Evolutionary conservation across 805 yeast genomes (phyloP).

Genomic region (Candida corydali): DNA sequence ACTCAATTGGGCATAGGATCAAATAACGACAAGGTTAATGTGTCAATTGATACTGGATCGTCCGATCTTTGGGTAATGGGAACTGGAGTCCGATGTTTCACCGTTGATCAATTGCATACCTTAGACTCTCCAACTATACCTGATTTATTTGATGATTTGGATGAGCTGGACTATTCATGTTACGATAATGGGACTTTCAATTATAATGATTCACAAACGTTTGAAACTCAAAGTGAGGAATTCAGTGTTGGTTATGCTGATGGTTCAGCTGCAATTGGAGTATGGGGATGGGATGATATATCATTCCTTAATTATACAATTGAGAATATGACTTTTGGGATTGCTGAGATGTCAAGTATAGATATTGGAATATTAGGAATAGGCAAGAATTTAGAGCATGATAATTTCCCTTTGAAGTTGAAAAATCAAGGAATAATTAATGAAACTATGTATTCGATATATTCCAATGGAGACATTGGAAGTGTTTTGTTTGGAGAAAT

Average conservation of each 20-base stretch:
- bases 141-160: slow-evolving; percentile 5
- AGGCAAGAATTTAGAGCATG: slow-evolving; percentile 18
- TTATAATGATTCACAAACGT: slow-evolving; percentile 26
- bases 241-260: slow-evolving; percentile 38
- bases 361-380: slow-evolving; percentile 22
- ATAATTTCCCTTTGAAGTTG: slow-evolving; percentile 30
- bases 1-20: slow-evolving; percentile 14
- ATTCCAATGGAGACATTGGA: slow-evolving; percentile 20
- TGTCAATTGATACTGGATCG: slow-evolving; percentile 17
- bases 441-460: slow-evolving; percentile 30
- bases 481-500: slow-evolving; percentile 25
- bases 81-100: slow-evolving; percentile 9
- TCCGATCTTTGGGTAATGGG: slow-evolving; percentile 19
- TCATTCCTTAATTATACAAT: slow-evolving; percentile 10
- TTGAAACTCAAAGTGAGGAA: slow-evolving; percentile 6
- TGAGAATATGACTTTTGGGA: slow-evolving; percentile 10
- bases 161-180: slow-evolving; percentile 20
- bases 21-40: slow-evolving; percentile 15
- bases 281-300: slow-evolving; percentile 34
- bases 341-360: slow-evolving; percentile 14
- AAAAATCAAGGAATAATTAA: slow-evolving; percentile 27
- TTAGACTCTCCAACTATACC: not conserved
- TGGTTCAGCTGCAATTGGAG: slow-evolving; percentile 45
- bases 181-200: slow-evolving; percentile 36
- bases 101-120: slow-evolving; percentile 2